Conservation (phyloP, 73 alveolate species). For the Symbiodinium natans region DNA sequence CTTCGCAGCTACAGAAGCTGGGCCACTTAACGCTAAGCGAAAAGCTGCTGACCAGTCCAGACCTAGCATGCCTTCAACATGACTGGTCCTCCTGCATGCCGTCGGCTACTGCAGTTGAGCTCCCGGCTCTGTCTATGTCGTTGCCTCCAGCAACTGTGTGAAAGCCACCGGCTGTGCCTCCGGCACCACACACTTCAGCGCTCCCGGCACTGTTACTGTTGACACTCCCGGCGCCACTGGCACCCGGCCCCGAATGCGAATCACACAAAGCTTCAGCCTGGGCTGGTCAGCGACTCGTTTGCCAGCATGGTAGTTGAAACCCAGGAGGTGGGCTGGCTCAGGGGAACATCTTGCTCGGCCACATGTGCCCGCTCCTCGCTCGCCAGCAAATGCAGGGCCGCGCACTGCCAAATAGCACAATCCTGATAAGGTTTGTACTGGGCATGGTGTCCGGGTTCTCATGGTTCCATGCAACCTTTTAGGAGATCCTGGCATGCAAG, state of each 20-base stretch:
- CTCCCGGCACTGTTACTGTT: background rate
- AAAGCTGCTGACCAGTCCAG: background rate
- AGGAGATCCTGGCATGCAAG: too few species aligned
- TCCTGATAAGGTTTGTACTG: too few species aligned
- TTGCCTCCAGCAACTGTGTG: background rate
- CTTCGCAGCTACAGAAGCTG: background rate
- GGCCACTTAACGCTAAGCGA: background rate
- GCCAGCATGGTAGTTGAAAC: too few species aligned
- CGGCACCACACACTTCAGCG: background rate
- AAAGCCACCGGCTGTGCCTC: background rate
- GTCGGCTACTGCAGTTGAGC: background rate
- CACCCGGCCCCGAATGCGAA: background rate
- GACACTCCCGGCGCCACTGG: background rate
- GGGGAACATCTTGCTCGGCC: too few species aligned
- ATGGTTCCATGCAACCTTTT: too few species aligned
- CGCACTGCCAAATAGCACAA: too few species aligned
- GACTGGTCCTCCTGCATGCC: background rate
- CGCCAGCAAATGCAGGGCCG: too few species aligned
- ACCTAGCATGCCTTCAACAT: background rate
- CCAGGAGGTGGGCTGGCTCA: too few species aligned
- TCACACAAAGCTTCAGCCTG: background rate
- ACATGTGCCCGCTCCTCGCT: too few species aligned
- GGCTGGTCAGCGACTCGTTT: too few species aligned
- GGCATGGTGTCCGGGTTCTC: too few species aligned
- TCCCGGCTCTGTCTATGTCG: background rate